Evolutionary conservation across 495 filamentous ascomycete species (phyloP), one percentile per base, ranked within the genome.

Genomic region (Hypoxylon perforatum): DNA sequence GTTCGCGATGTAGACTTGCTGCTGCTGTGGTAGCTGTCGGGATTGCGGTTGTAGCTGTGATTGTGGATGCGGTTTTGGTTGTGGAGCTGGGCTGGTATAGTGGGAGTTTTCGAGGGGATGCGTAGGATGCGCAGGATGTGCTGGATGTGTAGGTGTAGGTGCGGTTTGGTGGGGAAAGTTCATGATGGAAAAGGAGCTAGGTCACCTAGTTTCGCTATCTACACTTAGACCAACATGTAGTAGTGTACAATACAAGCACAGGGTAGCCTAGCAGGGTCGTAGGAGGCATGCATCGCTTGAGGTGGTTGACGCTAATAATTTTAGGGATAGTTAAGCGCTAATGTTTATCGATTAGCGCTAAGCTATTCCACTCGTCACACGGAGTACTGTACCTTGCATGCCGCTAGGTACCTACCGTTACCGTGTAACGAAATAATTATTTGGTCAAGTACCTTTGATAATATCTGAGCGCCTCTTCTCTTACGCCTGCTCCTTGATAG

Each of bases 1-100:
- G 70, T 89, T 90, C 65, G 83, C 81, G 61, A 86, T 82, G 45
- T 62, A 57, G 38, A 71, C 36, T 44, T 71, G 71, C n/a, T 75
- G 75, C 36, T 70, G 69, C 14, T 59, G 67, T 51, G 57, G 45
- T 39, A 50, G 49, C 39, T 61, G 35, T 38, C 8, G 39, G 15
- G 4, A n/a, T 42, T 42, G 12, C 14, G 14, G 71, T 35, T 74
- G 76, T 28, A 68, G 71, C 12, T 59, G 73, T 25, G 54, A 39
- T 44, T 56, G 47, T 36, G 67, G 51, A 49, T 15, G 63, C 23
- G n/a, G 17, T 59, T 55, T 58, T 23, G n/a, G 71, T 35, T 73
- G 76, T n/a, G 56, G 17, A 6, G 36, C 9, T 25, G 19, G 8
- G 46, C 45, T 51, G 8, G n/a, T 17, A 15, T 55, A 50, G 39